phyloP scores from a whole-genome alignment of 139 green algal genomes.

The Coccomyxa sp. region DNA sequence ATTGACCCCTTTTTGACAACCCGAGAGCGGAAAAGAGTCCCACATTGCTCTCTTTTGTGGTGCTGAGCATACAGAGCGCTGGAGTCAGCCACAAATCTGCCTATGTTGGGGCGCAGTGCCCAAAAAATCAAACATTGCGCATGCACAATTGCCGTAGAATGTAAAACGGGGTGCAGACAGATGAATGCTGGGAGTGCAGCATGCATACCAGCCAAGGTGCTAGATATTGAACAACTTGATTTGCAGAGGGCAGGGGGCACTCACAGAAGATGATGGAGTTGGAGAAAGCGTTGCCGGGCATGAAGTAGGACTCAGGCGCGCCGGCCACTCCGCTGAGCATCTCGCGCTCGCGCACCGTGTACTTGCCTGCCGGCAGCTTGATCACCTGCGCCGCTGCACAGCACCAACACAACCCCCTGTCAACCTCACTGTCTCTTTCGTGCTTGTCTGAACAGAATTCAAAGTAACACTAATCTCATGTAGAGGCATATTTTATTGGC shows the following conservation, averaged over 20 bases:
- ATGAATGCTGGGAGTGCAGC: background rate
- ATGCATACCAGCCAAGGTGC: background rate
- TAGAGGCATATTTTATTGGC: too few relatives aligned
- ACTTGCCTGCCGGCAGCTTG: conserved; percentile 76
- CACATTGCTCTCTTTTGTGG: too few relatives aligned
- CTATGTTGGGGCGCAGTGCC: too few relatives aligned
- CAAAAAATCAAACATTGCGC: too few relatives aligned
- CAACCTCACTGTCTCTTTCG: too few relatives aligned
- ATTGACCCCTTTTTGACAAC: too few relatives aligned
- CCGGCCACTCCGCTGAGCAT: conserved; percentile 72
- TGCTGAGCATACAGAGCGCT: too few relatives aligned
- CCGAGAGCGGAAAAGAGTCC: too few relatives aligned
- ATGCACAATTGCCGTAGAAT: too few relatives aligned
- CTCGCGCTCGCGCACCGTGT: conserved; percentile 84
- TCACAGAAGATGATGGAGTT: conserved; percentile 10
- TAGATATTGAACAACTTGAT: background rate
- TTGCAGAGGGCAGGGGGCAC: background rate
- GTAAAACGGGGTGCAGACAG: background rate
- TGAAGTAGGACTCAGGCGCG: conserved; percentile 64
- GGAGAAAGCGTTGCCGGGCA: conserved; percentile 6
- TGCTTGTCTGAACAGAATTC: too few relatives aligned
- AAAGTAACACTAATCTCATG: too few relatives aligned
- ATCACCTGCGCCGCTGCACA: conserved; percentile 59
- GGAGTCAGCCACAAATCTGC: too few relatives aligned
- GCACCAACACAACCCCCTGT: background rate